Base-by-base conservation (phyloP, 2,329 filamentous ascomycete species). In the Cladosporium sp. region DNA sequence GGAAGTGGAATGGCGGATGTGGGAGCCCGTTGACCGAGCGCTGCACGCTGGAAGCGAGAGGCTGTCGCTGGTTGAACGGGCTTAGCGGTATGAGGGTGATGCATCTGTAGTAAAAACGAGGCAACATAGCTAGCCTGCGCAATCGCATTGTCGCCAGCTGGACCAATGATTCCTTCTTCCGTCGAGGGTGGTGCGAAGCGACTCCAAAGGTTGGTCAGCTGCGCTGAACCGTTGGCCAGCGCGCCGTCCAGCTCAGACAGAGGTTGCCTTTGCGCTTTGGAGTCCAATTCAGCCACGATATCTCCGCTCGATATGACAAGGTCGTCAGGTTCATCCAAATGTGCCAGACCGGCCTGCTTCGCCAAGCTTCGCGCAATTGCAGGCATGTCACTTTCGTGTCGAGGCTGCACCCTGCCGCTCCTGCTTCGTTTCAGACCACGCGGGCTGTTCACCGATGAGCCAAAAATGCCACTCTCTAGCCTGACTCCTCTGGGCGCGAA, bases 51-150 rank as follows among this genome's bases (percentile, higher is more conserved):
- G 23, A 63, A 51, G 21, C 60, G 59, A 53, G 43, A 32, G 16
- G 60, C 73, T n/a, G 56, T 25, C 25, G 30, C 36, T 4, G 54
- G 63, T 28, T 59, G 54, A 6, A 39, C 30, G 26, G 78, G 72
- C 39, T 66, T 68, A n/a, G 61, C 32, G 11, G 69, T 67, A 56
- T 85, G 83, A 59, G 88, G 86, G 77, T 97, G 92, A 71, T 93
- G 90, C 64, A 97, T 85, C 67, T 88, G 88, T 43, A 98, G 84
- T 43, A 96, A 83, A 26, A 97, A 82, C 32, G 88, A 88, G 18
- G 90, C 89, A n/a, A 97, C 76, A 71, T 89, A 96, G 64, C 87
- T 85, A 4, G 93, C 93, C 74, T 94, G 93, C 63, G 88, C 88
- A 28, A 88, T 83, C 1, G 87, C 84, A 39, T 85, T 79, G 11